Evolutionary conservation across 1,284 basidiomycete genomes (phyloP).

Genomic region (Grifola frondosa): DNA sequence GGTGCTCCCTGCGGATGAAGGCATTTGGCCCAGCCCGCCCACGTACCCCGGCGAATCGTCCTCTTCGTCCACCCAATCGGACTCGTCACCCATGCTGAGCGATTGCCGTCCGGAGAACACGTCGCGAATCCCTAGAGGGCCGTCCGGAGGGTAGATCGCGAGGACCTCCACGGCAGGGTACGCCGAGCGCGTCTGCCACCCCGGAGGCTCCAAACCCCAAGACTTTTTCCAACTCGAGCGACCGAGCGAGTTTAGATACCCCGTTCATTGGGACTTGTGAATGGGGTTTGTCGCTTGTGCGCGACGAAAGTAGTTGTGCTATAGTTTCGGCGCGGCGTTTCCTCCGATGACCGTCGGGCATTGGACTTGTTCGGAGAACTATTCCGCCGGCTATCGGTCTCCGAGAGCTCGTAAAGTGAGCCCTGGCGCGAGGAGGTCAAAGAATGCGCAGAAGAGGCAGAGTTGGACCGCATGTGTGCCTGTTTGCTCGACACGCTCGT

Average conservation of each 20-base stretch:
- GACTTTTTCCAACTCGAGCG: constrained; percentile 85
- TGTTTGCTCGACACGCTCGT: constrained; percentile 33
- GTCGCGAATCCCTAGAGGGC: constrained; percentile 56
- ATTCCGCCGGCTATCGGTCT: constrained; percentile 55
- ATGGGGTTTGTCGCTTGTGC: constrained; percentile 70
- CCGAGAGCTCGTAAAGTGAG: constrained; percentile 73
- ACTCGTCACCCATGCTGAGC: constrained; percentile 65
- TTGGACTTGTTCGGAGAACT: constrained; percentile 50
- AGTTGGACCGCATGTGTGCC: constrained; percentile 65
- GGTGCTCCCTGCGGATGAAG: constrained; percentile 36
- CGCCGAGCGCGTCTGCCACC: constrained; percentile 72
- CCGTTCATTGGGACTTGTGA: constrained; percentile 51
- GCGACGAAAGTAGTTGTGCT: constrained; percentile 64
- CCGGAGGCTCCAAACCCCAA: constrained; percentile 81
- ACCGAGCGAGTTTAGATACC: constrained; percentile 46
- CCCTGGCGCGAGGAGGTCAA: constrained; percentile 69
- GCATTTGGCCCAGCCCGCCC: constrained; percentile 74
- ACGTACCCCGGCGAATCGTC: constrained; percentile 75
- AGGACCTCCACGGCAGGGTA: constrained; percentile 74
- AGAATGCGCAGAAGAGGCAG: constrained; percentile 71
- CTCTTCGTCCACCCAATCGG: constrained; percentile 84
- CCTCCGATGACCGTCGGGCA: constrained; percentile 46
- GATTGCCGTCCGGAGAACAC: constrained; percentile 71
- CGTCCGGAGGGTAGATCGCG: constrained; percentile 57
- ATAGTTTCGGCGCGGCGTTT: constrained; percentile 46